phyloP scores from a whole-genome alignment of 345 rosid genomes.

The Draba incana region DNA sequence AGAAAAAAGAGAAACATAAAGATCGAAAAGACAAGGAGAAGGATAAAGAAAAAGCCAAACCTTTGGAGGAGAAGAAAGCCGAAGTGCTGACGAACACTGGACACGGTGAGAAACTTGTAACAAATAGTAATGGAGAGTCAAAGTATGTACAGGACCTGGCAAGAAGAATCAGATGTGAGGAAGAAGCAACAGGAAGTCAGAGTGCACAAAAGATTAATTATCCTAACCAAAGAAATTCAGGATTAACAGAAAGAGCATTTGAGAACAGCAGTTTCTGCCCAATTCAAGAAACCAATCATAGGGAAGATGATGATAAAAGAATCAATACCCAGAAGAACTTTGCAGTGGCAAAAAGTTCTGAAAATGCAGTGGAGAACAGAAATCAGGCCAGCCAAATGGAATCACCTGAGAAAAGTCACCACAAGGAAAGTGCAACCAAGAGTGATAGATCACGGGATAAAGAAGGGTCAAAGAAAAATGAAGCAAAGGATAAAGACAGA shows the following conservation, averaged over 20 bases:
- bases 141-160: constrained; percentile 55
- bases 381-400: constrained; percentile 45
- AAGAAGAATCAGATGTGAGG: constrained; percentile 54
- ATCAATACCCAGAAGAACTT: constrained; percentile 44
- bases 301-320: constrained; percentile 43
- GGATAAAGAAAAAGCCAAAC: constrained; percentile 46
- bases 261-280: constrained; percentile 18
- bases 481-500: constrained; percentile 44
- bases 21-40: constrained; percentile 49
- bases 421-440: constrained; percentile 42
- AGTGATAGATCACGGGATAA: constrained; percentile 45
- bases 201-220: constrained; percentile 32
- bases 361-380: constrained; percentile 45
- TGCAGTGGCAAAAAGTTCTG: constrained; percentile 36
- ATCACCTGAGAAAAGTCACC: constrained; percentile 44
- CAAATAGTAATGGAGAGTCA: constrained; percentile 46
- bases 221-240: constrained; percentile 25
- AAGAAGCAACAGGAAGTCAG: constrained; percentile 50
- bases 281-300: constrained; percentile 37
- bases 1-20: constrained; percentile 49
- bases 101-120: constrained; percentile 43
- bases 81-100: constrained; percentile 33
- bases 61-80: constrained; percentile 43
- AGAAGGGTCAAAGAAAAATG: constrained; percentile 46
- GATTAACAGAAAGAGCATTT: constrained; percentile 22